phyloP scores from a whole-genome alignment of 345 rosid genomes.

The Salix suchowensis region DNA sequence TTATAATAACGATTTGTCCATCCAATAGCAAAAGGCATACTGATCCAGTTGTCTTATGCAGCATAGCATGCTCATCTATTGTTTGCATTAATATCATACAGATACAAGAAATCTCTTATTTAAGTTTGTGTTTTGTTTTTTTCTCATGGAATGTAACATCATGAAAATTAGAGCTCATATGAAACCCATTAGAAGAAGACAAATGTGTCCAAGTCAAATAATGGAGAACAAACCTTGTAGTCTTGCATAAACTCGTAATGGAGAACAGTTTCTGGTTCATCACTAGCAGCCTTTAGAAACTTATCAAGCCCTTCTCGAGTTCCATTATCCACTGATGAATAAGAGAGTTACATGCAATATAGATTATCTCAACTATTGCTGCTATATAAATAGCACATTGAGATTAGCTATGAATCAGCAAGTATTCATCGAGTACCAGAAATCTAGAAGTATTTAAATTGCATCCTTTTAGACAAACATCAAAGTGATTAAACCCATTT shows the following conservation, averaged over 20 bases:
- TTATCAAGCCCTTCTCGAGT: slow-evolving; percentile 93
- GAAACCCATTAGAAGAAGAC: neutral
- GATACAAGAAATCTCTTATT: neutral
- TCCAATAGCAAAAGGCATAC: neutral
- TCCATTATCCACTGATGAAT: slow-evolving; percentile 83
- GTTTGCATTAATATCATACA: neutral
- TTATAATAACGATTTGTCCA: neutral
- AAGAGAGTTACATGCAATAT: slow-evolving; percentile 14
- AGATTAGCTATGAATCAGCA: neutral
- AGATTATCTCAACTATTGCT: neutral
- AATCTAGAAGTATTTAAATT: neutral
- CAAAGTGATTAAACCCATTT: neutral
- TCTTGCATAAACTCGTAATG: slow-evolving; percentile 99
- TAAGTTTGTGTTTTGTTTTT: neutral
- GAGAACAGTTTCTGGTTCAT: slow-evolving; percentile 87
- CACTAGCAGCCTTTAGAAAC: slow-evolving; percentile 85
- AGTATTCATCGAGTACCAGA: neutral
- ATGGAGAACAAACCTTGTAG: slow-evolving; percentile 62
- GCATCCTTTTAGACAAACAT: neutral
- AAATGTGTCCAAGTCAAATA: neutral
- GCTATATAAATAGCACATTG: neutral
- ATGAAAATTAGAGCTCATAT: neutral
- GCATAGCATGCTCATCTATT: neutral
- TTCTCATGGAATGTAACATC: neutral
- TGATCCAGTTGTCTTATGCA: neutral